These are phyloP conservation scores for Lavandula angustifolia DNA, from an alignment of 257 asterid genomes.

Conservation along the genomic window DNA sequence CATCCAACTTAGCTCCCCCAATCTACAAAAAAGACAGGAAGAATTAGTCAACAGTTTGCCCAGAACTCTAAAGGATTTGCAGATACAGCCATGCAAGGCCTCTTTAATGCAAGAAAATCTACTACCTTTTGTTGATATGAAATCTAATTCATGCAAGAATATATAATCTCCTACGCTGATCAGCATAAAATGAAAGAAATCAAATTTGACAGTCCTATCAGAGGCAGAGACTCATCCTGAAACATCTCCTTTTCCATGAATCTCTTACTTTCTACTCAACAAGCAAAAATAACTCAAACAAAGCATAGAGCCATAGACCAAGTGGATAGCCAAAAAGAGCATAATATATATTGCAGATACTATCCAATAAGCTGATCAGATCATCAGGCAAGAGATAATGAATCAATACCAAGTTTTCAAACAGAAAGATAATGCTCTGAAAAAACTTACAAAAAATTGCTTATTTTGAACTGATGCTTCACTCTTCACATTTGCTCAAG, in stretches of 20 bases:
- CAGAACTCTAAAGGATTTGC: too few species aligned
- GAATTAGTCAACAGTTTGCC: too few species aligned
- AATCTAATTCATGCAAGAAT: too few species aligned
- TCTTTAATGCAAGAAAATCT: too few species aligned
- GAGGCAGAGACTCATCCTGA: not conserved
- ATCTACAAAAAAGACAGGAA: constrained; percentile 8
- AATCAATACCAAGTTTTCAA: not conserved
- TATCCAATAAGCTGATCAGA: not conserved
- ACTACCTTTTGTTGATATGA: too few species aligned
- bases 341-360: constrained; percentile 1
- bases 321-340: too few species aligned
- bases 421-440: not conserved
- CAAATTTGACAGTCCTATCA: too few species aligned
- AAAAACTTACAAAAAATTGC: constrained; percentile 29
- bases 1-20: not conserved
- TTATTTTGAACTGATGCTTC: constrained; percentile 37
- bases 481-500: constrained; percentile 53
- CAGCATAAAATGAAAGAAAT: not conserved
- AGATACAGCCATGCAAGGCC: too few species aligned
- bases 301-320: not conserved
- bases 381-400: not conserved
- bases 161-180: too few species aligned
- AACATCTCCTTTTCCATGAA: not conserved
- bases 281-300: not conserved
- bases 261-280: not conserved